A percentile compares a stretch with the other conserved stretches of the same genome.
These are phyloP conservation scores for Coemansia umbellata DNA, from an alignment of 192 early-diverging fungal species.

Conservation along the genomic window DNA sequence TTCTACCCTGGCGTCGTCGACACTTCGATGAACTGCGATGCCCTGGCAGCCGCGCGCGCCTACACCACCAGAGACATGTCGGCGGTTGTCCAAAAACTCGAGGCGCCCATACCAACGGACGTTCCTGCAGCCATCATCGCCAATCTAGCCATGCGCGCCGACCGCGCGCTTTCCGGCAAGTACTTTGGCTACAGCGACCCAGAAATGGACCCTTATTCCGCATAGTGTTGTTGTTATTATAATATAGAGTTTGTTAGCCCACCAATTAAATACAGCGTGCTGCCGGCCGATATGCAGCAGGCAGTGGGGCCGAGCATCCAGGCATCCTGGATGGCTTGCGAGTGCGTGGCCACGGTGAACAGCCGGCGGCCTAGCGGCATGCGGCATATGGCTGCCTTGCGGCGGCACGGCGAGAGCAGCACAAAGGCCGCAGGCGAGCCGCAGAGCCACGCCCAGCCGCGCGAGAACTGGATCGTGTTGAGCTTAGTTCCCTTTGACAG, in stretches of 20 bases:
- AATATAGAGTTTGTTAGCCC: background rate
- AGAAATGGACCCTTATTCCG: conserved; percentile 20
- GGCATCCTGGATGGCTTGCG: conserved; percentile 20
- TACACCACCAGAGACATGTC: conserved; percentile 8
- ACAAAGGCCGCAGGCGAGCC: conserved; percentile 18
- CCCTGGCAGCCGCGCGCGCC: background rate
- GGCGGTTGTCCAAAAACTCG: conserved; percentile 8
- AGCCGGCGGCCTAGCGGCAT: conserved; percentile 29
- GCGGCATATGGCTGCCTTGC: conserved; percentile 19
- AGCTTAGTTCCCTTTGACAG: background rate
- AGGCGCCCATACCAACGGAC: conserved; percentile 7
- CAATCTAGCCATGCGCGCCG: conserved; percentile 28
- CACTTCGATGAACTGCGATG: conserved; percentile 63
- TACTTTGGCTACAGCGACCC: conserved; percentile 16
- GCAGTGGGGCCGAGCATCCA: conserved; percentile 10
- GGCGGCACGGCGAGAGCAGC: conserved; percentile 27
- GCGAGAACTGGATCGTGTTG: conserved; percentile 5
- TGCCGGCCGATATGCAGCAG: conserved; percentile 19
- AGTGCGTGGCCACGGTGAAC: conserved; percentile 2
- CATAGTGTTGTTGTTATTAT: background rate
- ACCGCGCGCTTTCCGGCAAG: conserved; percentile 19
- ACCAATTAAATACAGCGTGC: conserved; percentile 4
- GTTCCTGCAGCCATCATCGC: conserved; percentile 29
- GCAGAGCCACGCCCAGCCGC: conserved; percentile 44
- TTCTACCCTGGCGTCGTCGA: conserved; percentile 85